Base-by-base conservation (phyloP, 257 asterid species). In the Solanum medicagineum region DNA sequence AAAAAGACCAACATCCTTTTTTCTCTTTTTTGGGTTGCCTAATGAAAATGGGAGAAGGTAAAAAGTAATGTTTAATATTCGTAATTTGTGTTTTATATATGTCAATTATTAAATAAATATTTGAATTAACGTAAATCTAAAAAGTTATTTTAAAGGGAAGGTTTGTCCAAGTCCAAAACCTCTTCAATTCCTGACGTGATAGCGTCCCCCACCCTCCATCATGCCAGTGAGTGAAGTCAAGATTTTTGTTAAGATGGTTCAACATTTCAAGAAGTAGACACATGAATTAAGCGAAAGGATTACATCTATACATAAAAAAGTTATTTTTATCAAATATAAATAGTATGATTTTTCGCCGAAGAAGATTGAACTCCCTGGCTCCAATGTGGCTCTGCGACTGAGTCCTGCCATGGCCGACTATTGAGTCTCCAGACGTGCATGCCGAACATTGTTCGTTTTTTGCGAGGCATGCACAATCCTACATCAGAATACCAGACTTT, bases 81-180 rank as follows among this genome's bases (percentile, higher is more conserved):
- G 15, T 60, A 24, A 60, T 10, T 57, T 22, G 8, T n/a, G 19
- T 13, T 20, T 57, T 57, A 57, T 15, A 55, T 60, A 60, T n/a
- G 15, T 6, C 16, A 2, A 6, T 56, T 7, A 10, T 17, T 56
- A 2, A 24, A 12, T 7, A 0, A 0, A 5, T 11, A 0, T 62
- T 22, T 0, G 16, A 0, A 1, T 24, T 62, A 24, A 62, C 9
- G 1, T 8, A 62, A 62, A 10, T 0, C 2, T 4, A 62, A 62
- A 62, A 62, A n/a, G 4, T 11, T 51, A 12, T 11, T 4, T 51
- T 1, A 51, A 51, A 13, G 13, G 16, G 13, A 4, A 51, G 15
- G 0, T 11, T 51, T 12, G 5, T 2, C 55, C 10, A 44, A 44
- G 7, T 44, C 1, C 3, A 57, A 1, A 0, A 20, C 0, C 26